Base-by-base conservation (phyloP, 257 asterid genomes). In the Mentha longifolia region DNA sequence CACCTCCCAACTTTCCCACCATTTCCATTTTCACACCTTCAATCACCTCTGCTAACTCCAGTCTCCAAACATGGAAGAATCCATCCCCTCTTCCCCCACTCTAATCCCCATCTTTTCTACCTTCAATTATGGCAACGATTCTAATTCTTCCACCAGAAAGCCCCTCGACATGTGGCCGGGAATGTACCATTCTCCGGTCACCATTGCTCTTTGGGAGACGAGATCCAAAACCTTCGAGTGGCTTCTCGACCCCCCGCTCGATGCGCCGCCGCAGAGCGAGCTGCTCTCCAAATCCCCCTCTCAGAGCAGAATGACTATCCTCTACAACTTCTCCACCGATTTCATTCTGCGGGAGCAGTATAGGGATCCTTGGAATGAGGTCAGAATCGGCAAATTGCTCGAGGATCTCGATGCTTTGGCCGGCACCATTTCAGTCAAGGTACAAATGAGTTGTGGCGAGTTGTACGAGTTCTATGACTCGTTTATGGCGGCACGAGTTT, bases 351-450 rank as follows among this genome's bases (percentile, higher is more conserved):
- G 97, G 43, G 97, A 91, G 85, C 97, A 94, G 87, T 94, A 94
- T 67, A 85, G 97, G 82, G 97, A 94, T 88, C 93, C 97, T 2
- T 89, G 99, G 97, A 89, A 91, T 64, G 97, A 86, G 90, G 97
- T 94, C 80, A 86, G 97, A 71, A 91, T 94, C 57, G 97, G 97
- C 39, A 94, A 94, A 65, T 79, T 94, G 86, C 99, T 94, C 46
- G 97, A 94, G 77, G 99, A 94, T 86, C 97, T 94, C 74, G 99
- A 94, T 81, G 99, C 99, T 75, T 86, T 94, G 60, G 97, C 97
- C 61, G 99, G 97, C 56, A 88, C 97, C 76, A 94, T 91, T 72
- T 91, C 97, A 3, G 95, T 94, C 67, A 91, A 85, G 96, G 99
- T 90, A 72, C 67, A 49, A 22, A n/a, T n/a, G n/a, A n/a, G n/a